Percentiles rank a stretch among this genome's conserved stretches.
These are phyloP conservation scores for Lipomyces mesembrius DNA, from an alignment of 805 yeast genomes.

Conservation along the genomic window DNA sequence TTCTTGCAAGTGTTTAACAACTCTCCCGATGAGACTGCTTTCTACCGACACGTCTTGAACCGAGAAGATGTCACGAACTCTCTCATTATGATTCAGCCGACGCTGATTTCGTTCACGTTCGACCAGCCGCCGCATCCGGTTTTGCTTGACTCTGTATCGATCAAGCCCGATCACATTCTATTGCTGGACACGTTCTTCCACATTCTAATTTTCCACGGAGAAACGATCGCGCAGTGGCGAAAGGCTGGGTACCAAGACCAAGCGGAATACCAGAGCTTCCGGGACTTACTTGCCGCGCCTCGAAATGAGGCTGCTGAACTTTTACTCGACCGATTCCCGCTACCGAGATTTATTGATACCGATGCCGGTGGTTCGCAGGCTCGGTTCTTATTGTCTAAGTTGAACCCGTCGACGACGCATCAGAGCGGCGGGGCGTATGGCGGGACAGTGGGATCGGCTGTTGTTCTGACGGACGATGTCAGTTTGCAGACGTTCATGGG, in stretches of 20 bases:
- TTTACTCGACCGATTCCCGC: constrained; percentile 91
- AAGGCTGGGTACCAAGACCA: constrained; percentile 91
- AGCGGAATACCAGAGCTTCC: constrained; percentile 86
- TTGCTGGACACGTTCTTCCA: constrained; percentile 96
- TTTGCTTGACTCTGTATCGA: constrained; percentile 87
- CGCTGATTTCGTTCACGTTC: constrained; percentile 82
- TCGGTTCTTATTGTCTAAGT: constrained; percentile 89
- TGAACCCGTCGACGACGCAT: constrained; percentile 90
- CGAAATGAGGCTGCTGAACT: constrained; percentile 90
- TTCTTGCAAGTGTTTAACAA: constrained; percentile 94
- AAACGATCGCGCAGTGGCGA: constrained; percentile 94
- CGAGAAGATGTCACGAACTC: constrained; percentile 93
- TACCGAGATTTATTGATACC: constrained; percentile 95
- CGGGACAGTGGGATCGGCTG: constrained; percentile 64
- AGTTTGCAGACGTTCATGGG: constrained; percentile 93
- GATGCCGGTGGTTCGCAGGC: constrained; percentile 99
- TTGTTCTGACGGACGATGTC: constrained; percentile 95
- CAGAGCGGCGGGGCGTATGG: constrained; percentile 55
- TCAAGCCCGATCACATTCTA: constrained; percentile 83
- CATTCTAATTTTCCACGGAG: constrained; percentile 93
- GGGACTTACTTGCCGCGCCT: constrained; percentile 84
- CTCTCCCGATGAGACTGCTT: constrained; percentile 98
- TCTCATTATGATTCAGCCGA: constrained; percentile 96
- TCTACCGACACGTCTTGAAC: constrained; percentile 88
- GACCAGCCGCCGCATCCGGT: constrained; percentile 90